Evolutionary conservation across 306 rosid species (phyloP).

Genomic region (Styphnolobium japonicum): DNA sequence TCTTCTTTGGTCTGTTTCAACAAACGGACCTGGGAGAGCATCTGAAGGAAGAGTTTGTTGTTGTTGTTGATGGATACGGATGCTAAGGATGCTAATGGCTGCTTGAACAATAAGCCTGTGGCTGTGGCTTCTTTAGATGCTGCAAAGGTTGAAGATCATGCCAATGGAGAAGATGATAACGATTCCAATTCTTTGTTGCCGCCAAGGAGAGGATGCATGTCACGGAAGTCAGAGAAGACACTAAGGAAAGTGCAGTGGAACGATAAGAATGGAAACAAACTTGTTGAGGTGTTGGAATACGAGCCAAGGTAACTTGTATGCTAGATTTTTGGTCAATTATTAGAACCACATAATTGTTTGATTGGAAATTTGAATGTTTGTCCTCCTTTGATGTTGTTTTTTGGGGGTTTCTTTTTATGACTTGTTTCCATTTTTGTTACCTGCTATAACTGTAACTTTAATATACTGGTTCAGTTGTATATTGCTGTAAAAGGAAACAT

Average conservation of each 20-base stretch:
- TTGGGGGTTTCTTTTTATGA: neutral
- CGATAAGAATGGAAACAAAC: conserved; percentile 74
- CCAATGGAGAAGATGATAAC: conserved; percentile 53
- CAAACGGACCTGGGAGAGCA: too few relatives aligned
- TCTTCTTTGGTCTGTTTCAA: too few relatives aligned
- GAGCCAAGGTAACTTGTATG: conserved; percentile 58
- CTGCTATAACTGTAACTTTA: neutral
- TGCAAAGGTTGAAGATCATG: conserved; percentile 42
- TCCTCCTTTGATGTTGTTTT: neutral
- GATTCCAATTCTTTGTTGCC: conserved; percentile 73
- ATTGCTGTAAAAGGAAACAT: neutral
- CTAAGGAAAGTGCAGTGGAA: conserved; percentile 88
- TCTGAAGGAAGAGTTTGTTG: too few relatives aligned
- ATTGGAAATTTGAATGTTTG: neutral
- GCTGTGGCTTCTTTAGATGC: conserved; percentile 41
- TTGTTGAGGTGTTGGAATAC: conserved; percentile 76
- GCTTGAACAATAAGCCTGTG: conserved; percentile 34
- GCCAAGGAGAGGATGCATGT: conserved; percentile 59
- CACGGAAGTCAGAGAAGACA: conserved; percentile 53
- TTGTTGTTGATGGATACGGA: conserved; percentile 40
- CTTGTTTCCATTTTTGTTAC: neutral
- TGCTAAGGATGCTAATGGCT: conserved; percentile 52
- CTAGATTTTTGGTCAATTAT: neutral
- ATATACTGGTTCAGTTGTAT: neutral
- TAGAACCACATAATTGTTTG: too few relatives aligned